A percentile compares a stretch with the other conserved stretches of the same genome.
Conservation (phyloP, 345 rosid genomes). For the Melaleuca alternifolia region DNA sequence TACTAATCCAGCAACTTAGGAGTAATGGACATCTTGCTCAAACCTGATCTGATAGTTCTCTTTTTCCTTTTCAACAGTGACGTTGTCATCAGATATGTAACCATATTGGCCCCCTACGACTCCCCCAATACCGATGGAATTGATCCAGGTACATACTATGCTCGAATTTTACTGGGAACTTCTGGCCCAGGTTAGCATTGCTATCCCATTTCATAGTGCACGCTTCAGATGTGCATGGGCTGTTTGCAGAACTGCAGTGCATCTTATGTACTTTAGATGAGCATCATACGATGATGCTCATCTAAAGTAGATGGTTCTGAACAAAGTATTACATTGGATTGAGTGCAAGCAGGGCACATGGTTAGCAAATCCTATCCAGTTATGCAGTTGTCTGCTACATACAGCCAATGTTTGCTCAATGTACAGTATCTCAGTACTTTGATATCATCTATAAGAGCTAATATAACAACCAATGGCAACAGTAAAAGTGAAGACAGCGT, state of each 20-base stretch:
- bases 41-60: not conserved
- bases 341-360: not conserved
- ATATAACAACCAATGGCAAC: not conserved
- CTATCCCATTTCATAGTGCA: not conserved
- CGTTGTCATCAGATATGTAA: slow-evolving; percentile 25
- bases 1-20: not conserved
- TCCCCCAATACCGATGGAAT: slow-evolving; percentile 40
- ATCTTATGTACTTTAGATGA: not conserved
- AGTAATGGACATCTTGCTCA: not conserved
- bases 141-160: slow-evolving; percentile 26
- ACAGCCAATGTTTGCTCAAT: not conserved
- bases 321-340: not conserved
- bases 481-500: not conserved
- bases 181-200: not conserved
- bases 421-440: not conserved
- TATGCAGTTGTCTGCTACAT: not conserved
- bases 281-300: not conserved
- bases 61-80: slow-evolving; percentile 7
- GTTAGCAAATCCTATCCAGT: not conserved
- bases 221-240: not conserved
- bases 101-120: slow-evolving; percentile 27
- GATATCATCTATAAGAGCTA: not conserved
- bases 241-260: not conserved
- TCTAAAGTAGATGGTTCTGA: not conserved
- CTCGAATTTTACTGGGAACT: not conserved